Conservation (phyloP, 2,329 filamentous ascomycete genomes). For the Stagonosporopsis cucurbitacearum region DNA sequence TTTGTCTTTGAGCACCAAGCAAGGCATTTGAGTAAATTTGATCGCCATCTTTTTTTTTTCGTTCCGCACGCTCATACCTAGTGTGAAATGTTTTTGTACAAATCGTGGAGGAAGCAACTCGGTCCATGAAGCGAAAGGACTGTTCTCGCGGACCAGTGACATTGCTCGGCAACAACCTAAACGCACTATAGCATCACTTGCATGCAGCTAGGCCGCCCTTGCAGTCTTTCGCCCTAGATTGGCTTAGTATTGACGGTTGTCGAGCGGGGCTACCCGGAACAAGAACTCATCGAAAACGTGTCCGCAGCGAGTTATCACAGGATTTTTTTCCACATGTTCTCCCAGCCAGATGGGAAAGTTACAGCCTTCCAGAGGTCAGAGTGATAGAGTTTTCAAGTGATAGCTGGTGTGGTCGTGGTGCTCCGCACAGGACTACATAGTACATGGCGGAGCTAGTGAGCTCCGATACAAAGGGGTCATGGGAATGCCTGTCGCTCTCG, state of each 20-base stretch:
- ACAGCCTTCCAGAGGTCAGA: neutral
- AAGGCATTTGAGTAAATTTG: neutral
- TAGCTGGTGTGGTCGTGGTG: neutral
- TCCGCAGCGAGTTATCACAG: constrained; percentile 21
- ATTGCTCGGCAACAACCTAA: constrained; percentile 5
- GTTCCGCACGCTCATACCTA: neutral
- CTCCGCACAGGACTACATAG: too few species aligned
- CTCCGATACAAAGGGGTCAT: constrained; percentile 1
- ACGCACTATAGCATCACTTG: constrained; percentile 29
- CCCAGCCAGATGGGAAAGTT: constrained; percentile 10
- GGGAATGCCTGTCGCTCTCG: constrained; percentile 1
- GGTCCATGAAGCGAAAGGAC: constrained; percentile 4
- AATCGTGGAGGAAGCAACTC: neutral
- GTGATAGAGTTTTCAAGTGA: neutral
- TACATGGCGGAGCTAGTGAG: neutral
- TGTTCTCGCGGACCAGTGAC: constrained; percentile 17
- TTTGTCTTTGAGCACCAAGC: neutral
- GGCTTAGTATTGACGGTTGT: constrained; percentile 23
- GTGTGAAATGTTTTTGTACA: neutral
- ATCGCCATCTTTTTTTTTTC: neutral
- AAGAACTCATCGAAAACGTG: constrained; percentile 14
- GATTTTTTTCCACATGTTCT: neutral
- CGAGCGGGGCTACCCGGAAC: constrained; percentile 33
- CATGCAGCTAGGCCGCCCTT: constrained; percentile 28
- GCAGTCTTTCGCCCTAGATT: constrained; percentile 7